A percentile compares a stretch with the other conserved stretches of the same genome.
These are phyloP conservation scores for Prunus mume DNA, from an alignment of 306 rosid genomes.

Conservation along the genomic window DNA sequence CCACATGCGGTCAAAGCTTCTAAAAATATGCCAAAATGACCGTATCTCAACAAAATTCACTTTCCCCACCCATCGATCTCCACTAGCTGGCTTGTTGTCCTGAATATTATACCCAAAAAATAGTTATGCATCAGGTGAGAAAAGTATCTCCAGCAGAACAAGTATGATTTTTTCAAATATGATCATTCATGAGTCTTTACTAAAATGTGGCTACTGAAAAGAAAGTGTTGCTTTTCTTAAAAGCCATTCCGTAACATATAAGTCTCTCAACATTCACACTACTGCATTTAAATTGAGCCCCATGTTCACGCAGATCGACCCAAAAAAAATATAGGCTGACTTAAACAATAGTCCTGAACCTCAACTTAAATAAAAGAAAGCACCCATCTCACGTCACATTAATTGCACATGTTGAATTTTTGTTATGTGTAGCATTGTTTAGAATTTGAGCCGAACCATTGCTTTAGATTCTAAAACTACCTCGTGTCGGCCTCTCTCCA, in stretches of 20 bases:
- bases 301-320: too few species aligned
- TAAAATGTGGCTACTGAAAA: not conserved
- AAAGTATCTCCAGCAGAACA: not conserved
- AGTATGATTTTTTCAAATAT: not conserved
- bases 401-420: too few species aligned
- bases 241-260: not conserved
- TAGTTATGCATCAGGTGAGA: not conserved
- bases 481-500: too few species aligned
- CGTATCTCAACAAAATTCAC: constrained; percentile 93
- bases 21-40: constrained; percentile 90
- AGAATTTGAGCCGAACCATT: too few species aligned
- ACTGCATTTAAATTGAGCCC: too few species aligned
- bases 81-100: constrained; percentile 55
- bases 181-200: not conserved
- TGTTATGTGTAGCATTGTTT: too few species aligned
- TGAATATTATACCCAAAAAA: constrained; percentile 32
- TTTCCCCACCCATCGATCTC: constrained; percentile 92
- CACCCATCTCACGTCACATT: too few species aligned
- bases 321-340: too few species aligned
- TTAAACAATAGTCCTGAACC: too few species aligned
- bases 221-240: not conserved
- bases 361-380: too few species aligned
- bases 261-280: too few species aligned
- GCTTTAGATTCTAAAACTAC: too few species aligned
- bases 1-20: constrained; percentile 99